Base-by-base conservation (phyloP, 345 rosid genomes). In the Capsella bursapastoris region DNA sequence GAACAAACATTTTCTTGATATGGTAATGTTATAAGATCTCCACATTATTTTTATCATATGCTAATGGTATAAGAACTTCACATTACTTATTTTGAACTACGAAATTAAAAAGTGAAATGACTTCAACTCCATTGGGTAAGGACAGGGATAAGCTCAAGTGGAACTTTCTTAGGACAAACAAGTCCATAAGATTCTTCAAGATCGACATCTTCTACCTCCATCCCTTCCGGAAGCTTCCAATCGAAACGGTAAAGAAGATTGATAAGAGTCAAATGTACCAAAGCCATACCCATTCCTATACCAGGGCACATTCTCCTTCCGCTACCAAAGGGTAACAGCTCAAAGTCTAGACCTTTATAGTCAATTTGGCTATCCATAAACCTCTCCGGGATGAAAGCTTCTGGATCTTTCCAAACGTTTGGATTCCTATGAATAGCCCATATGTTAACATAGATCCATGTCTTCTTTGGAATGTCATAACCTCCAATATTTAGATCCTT, bases 281-380 rank as follows among this genome's bases (percentile, higher is more conserved):
- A 14, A 51, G 67, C 53, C n/a, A 76, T 35, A 2, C 79, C 86
- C 6, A 88, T 78, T 29, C 70, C 74, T 1, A 74, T 56, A n/a
- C 89, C 93, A 0, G 94, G 94, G 47, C 94, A 89, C 27, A 81
- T 83, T 35, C 94, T 78, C 16, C 97, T 74, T 2, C 97, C 92
- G 1, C 78, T 60, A 16, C 94, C 92, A 43, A 90, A 88, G 2
- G 94, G 88, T 22, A 84, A 66, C 4, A 83, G 13, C 74, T 86
- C 88, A 29, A 74, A 91, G 62, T 85, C 47, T 38, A 79, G 70
- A 29, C 92, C 91, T 44, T 13, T 85, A 44, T 76, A 87, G 64
- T 91, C 91, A 11, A 84, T 66, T 2, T 57, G 8, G 5, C 53
- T 77, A 27, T 66, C 72, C 48, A 71, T 57, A 43, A 78, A 72